Conservation (phyloP, 2,329 filamentous ascomycete genomes). For the Alternaria longipes region DNA sequence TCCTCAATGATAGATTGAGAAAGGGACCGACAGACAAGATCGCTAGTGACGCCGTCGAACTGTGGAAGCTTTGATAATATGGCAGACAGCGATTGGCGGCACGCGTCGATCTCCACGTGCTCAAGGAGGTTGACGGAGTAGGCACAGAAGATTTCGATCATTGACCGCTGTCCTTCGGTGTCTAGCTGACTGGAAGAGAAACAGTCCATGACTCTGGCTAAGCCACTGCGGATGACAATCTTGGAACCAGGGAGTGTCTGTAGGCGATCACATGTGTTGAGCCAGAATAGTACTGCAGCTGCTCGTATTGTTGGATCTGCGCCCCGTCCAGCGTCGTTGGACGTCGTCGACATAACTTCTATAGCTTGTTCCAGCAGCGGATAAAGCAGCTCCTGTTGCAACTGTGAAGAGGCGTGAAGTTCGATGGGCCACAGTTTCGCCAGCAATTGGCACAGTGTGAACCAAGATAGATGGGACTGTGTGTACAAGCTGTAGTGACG, state of each 20-base stretch:
- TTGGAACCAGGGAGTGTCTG: conserved; percentile 34
- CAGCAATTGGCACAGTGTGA: conserved; percentile 40
- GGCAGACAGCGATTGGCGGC: conserved; percentile 26
- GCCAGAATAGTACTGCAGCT: conserved; percentile 40
- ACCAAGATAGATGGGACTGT: conserved; percentile 36
- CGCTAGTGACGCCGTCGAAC: conserved; percentile 13
- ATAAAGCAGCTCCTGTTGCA: conserved; percentile 36
- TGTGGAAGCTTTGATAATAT: conserved; percentile 31
- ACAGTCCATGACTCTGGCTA: conserved; percentile 36
- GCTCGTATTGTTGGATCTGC: conserved; percentile 31
- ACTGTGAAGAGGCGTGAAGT: conserved; percentile 34
- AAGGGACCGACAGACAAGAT: conserved; percentile 27
- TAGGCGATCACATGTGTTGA: conserved; percentile 38
- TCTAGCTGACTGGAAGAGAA: conserved; percentile 28
- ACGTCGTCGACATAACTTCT: conserved; percentile 28
- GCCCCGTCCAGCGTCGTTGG: conserved; percentile 15
- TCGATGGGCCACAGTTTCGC: conserved; percentile 43
- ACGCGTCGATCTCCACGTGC: conserved; percentile 25
- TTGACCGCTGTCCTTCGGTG: conserved; percentile 22
- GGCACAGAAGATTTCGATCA: conserved; percentile 39
- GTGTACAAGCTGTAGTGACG: conserved; percentile 28
- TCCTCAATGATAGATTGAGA: conserved; percentile 35
- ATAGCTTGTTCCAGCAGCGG: conserved; percentile 40
- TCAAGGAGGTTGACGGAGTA: conserved; percentile 39
- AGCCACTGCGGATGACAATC: conserved; percentile 27